Percentiles rank a stretch among this genome's conserved stretches.
phyloP scores from a whole-genome alignment of 2,329 filamentous ascomycete genomes.

The Botrytis pseudocinerea region DNA sequence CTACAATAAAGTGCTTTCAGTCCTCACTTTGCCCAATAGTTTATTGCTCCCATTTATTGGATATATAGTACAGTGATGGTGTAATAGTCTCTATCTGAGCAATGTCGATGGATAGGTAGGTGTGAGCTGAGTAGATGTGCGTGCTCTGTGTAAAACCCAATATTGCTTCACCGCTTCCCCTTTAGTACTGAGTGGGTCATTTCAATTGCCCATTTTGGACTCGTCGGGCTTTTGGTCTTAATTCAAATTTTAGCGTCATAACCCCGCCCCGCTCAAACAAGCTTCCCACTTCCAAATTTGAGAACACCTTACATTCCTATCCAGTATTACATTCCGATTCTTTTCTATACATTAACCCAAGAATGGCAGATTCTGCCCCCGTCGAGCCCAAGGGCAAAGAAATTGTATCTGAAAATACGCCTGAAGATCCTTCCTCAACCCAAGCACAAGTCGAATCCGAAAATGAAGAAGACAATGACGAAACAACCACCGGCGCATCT shows the following conservation, averaged over 20 bases:
- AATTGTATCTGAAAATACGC: conserved; percentile 37
- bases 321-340: background rate
- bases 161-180: background rate
- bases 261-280: conserved; percentile 21
- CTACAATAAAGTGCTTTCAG: background rate
- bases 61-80: background rate
- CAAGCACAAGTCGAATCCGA: conserved; percentile 48
- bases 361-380: conserved; percentile 61
- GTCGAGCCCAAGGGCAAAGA: conserved; percentile 54
- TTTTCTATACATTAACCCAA: background rate
- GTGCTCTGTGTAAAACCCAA: background rate
- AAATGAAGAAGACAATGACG: conserved; percentile 47
- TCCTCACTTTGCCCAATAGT: background rate
- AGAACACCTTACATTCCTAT: background rate
- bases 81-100: background rate
- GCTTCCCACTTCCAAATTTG: conserved; percentile 6
- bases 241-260: conserved; percentile 10
- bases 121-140: background rate
- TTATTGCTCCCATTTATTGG: background rate
- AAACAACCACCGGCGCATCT: conserved; percentile 32
- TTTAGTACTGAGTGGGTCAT: background rate
- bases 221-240: background rate
- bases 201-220: background rate
- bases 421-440: conserved; percentile 25
- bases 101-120: background rate